Evolutionary conservation across 2,329 filamentous ascomycete species (phyloP), one percentile per base, ranked within the genome.

Genomic region (Graphilbum fragrans): DNA sequence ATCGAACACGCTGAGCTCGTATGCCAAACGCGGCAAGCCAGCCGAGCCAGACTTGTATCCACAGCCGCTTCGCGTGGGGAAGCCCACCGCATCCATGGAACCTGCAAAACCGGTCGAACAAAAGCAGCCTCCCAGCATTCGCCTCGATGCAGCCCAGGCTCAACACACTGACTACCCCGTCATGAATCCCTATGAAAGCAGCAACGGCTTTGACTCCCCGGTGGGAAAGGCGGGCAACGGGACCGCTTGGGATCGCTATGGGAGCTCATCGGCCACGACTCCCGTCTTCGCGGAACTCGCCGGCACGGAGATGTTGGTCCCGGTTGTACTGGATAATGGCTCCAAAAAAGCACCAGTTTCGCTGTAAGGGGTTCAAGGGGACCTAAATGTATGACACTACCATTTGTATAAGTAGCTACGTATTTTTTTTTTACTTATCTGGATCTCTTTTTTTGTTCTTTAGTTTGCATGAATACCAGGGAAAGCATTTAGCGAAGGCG

Each of bases 141-240:
- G 19, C 36, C 16, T 17, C 21, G 11, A 6, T 16, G n/a, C n/a
- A n/a, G n/a, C n/a, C n/a, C n/a, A n/a, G n/a, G 8, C 18, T 5
- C 27, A 17, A 22, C 37, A 39, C 11, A 6, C 34, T 14, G 49
- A 52, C n/a, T 57, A 57, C 37, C 54, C 55, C 17, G 43, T 50
- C 22, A 51, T 58, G 53, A 53, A 50, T 40, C 53, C 54, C 0
- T 55, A 57, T 38, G 47, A 48, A 3, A 42, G 41, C 18, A 41
- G 18, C 14, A 32, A 33, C 16, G 37, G 20, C 16, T 11, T 5
- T 21, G 32, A 22, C 33, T 33, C 22, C 4, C 17, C 23, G 4
- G n/a, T 12, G 9, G n/a, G 12, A 34, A 37, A 16, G n/a, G n/a
- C 35, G 25, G n/a, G n/a, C n/a, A n/a, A n/a, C n/a, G n/a, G n/a